A percentile compares a stretch with the other conserved stretches of the same genome.
Conservation (phyloP, 2,329 filamentous ascomycete genomes). For the Colletotrichum musicola region DNA sequence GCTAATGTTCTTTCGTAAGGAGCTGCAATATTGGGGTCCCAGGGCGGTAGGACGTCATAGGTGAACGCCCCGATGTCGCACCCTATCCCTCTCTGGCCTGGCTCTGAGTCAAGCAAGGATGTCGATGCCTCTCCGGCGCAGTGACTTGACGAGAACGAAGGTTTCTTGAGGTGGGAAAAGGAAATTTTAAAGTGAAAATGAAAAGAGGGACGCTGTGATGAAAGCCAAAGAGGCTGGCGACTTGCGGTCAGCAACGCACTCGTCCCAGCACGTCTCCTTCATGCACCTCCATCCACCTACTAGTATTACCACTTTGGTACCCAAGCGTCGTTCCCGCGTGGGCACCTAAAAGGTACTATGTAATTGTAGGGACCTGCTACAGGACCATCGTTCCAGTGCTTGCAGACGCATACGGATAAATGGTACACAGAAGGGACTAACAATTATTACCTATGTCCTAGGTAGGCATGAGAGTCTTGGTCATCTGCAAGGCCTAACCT, state of each 20-base stretch:
- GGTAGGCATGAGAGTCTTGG: not conserved
- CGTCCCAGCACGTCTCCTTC: constrained; percentile 15
- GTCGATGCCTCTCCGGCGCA: constrained; percentile 18
- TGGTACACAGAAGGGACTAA: no score
- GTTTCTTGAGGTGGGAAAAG: constrained; percentile 6
- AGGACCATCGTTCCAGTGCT: no score
- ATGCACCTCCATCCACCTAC: not conserved
- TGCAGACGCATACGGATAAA: no score
- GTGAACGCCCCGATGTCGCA: constrained; percentile 29
- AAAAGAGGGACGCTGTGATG: constrained; percentile 1
- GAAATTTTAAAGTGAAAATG: constrained; percentile 1
- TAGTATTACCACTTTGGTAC: no score
- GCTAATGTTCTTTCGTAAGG: constrained; percentile 33
- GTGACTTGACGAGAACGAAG: constrained; percentile 20
- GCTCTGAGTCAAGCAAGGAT: constrained; percentile 35
- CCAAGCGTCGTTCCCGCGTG: no score
- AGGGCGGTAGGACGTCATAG: constrained; percentile 36
- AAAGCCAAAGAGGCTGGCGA: constrained; percentile 17
- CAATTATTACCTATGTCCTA: no score
- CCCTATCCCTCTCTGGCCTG: constrained; percentile 30
- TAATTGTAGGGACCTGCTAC: no score
- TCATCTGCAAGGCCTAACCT: constrained; percentile 22
- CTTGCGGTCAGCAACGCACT: constrained; percentile 31
- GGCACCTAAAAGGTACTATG: no score
- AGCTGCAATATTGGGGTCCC: constrained; percentile 9